Percentiles rank a stretch among this genome's conserved stretches.
These are phyloP conservation scores for Phlyctochytrium planicorne DNA, from an alignment of 192 early-diverging fungal genomes.

Conservation along the genomic window DNA sequence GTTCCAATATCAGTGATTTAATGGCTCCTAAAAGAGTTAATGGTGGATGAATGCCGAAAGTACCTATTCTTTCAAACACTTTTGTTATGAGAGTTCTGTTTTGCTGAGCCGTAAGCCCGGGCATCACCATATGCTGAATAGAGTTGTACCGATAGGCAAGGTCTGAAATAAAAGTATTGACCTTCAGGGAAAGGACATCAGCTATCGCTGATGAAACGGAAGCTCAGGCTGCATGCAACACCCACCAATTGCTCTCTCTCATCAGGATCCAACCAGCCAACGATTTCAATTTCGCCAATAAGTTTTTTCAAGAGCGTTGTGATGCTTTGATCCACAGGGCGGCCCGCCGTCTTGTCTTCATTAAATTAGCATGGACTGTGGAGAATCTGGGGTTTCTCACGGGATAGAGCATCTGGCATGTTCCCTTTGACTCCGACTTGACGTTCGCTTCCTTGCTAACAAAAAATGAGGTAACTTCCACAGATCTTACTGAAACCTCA, in stretches of 20 bases:
- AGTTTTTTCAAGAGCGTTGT: slow-evolving; percentile 28
- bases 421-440: neutral
- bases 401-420: slow-evolving; percentile 10
- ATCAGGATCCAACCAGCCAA: slow-evolving; percentile 32
- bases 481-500: slow-evolving; percentile 18
- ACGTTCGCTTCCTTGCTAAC: slow-evolving; percentile 13
- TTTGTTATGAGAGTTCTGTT: slow-evolving; percentile 34
- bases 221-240: neutral
- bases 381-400: neutral
- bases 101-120: slow-evolving; percentile 21
- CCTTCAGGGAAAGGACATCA: slow-evolving; percentile 15
- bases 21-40: no score
- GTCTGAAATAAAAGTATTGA: slow-evolving; percentile 47
- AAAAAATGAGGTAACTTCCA: no score
- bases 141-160: slow-evolving; percentile 43
- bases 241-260: slow-evolving; percentile 34
- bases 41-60: neutral
- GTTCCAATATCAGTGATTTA: slow-evolving; percentile 31
- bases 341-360: slow-evolving; percentile 1
- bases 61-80: slow-evolving; percentile 40
- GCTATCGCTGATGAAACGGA: neutral
- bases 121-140: slow-evolving; percentile 27
- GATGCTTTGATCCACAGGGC: slow-evolving; percentile 11
- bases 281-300: slow-evolving; percentile 34
- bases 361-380: no score